Base-by-base conservation (phyloP, 225 moss, liverwort and hornwort genomes). In the Sphagnum tenellum region DNA sequence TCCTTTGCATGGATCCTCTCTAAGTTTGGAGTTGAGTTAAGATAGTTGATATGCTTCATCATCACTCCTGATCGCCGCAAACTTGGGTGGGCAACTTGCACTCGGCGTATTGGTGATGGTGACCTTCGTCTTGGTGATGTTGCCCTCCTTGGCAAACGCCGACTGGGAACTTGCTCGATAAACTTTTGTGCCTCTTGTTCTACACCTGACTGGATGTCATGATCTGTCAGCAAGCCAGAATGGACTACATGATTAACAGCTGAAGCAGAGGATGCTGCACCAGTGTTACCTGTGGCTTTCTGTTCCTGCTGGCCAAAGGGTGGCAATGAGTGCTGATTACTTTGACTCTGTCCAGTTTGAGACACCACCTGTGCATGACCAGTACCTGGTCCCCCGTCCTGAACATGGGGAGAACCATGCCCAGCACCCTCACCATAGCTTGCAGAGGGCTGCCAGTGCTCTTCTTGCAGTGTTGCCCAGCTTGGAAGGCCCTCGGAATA, bases 41-140 rank as follows among this genome's bases (percentile, higher is more conserved):
- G 88, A 9, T 86, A 89, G 59, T 89, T 95, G 3, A 91, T 88
- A 72, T 88, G 92, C 75, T 89, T 83, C 64, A 92, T 85, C 8
- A 96, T 82, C 2, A 96, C 86, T 55, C 95, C 95, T 49, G 95
- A 78, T 46, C 92, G 89, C 76, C 95, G 84, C 70, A 75, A 81
- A 6, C 78, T 86, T 57, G 81, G 84, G 55, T 92, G 83, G 57
- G 92, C 95, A 51, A 96, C 88, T 71, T 89, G 95, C 57, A 96
- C 80, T 72, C 89, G 86, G 12, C 91, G 79, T 77, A 96, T 84
- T 46, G 95, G 95, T 12, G 92, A 96, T 64, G 89, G 69, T 45
- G 95, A 89, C 55, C 95, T 81, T 53, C 95, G 84, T 74, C 92
- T 78, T 3, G 92, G 95, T 3, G 92, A 96, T 12, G 88, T 84